phyloP scores from a whole-genome alignment of 1,284 basidiomycete species.

The Apiotrichum veenhuisii region DNA sequence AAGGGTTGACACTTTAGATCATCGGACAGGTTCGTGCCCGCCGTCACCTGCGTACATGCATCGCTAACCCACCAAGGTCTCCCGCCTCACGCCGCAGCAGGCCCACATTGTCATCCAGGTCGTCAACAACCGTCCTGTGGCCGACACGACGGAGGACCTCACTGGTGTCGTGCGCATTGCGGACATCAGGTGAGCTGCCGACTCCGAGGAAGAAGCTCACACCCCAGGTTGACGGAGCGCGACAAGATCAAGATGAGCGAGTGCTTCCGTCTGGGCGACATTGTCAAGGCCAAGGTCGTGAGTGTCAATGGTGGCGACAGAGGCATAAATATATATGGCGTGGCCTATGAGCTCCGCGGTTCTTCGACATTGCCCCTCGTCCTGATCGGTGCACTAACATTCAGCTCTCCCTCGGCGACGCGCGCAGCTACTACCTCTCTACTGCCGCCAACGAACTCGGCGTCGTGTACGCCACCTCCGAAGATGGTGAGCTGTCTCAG shows the following conservation, averaged over 20 bases:
- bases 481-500: constrained; percentile 43
- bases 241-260: constrained; percentile 89
- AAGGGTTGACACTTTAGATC: constrained; percentile 21
- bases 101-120: constrained; percentile 83
- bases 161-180: constrained; percentile 85
- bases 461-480: constrained; percentile 47
- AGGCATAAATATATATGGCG: too few species aligned
- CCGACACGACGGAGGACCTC: constrained; percentile 80
- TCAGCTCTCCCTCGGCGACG: constrained; percentile 88
- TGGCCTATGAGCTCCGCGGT: background rate
- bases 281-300: constrained; percentile 87
- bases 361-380: background rate
- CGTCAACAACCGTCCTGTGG: constrained; percentile 83
- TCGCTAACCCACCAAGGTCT: constrained; percentile 56
- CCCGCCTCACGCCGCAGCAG: constrained; percentile 80
- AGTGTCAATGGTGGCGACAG: constrained; percentile 46
- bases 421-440: constrained; percentile 87
- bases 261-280: constrained; percentile 93
- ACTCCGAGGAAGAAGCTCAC: background rate
- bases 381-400: background rate
- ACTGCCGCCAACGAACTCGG: constrained; percentile 93
- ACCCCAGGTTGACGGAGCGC: constrained; percentile 67
- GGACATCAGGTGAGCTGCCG: constrained; percentile 63
- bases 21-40: constrained; percentile 42
- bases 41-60: background rate